Base-by-base conservation (phyloP, 352 stramenopile species). In the Elongisporangium anandrum region DNA sequence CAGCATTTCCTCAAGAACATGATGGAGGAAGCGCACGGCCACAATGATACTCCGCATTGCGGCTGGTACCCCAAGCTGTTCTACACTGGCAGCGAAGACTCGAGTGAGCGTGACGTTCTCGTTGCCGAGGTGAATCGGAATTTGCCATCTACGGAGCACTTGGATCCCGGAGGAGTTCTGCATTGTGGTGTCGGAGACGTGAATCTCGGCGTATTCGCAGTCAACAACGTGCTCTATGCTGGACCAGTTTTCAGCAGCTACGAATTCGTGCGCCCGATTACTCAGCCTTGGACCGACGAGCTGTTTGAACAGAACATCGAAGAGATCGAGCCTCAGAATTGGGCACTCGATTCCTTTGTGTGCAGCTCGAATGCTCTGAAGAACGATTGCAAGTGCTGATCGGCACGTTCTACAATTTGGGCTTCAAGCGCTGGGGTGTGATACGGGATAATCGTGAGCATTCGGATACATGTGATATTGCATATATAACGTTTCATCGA, bases 191-290 rank as follows among this genome's bases (percentile, higher is more conserved):
- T 62, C 22, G 57, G 57, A 21, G 47, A 48, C 21, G 57, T 57
- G 4, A 22, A 23, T 17, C 19, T 57, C 13, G 57, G 48, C 21
- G 22, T 53, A 2, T 62, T 62, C 26, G 17, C 56, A n/a, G 57
- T 62, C 19, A 39, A 62, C 23, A 17, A 22, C 24, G 48, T 62
- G n/a, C 56, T 57, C 4, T 62, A 62, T 22, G 57, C 57, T 49
- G 57, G 57, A 5, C 57, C 57, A 34, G 57, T 62, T 1, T 62
- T 57, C 34, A 62, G 57, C 57, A 55, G 5, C 22, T 62, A 62
- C 50, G 57, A 62, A 41, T 57, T 62, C 24, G 41, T 52, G 5
- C 41, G 47, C 16, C 48, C 56, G 2, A 2, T 55, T 15, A 52
- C 50, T 12, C 20, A 52, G 48, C 19, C 19, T 19, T 52, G 19